Evolutionary conservation across 179 eudicot species (phyloP), one percentile per base, ranked within the genome.

Genomic region (Corrigiola litoralis): DNA sequence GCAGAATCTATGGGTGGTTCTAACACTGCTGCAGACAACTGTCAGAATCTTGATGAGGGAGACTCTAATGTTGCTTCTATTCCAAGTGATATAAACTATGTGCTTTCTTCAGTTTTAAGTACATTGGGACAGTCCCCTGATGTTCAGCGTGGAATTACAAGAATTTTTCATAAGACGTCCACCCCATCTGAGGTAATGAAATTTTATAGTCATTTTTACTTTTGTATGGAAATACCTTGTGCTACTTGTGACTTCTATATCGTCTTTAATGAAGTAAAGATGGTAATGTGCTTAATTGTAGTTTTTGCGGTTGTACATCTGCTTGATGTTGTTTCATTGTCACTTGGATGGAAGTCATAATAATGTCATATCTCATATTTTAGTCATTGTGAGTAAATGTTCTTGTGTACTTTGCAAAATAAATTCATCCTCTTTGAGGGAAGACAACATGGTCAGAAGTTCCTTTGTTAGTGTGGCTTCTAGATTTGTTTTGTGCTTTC

Each of bases 101-200:
- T 86, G 63, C 73, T 92, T 54, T 82, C 89, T 72, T 87, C 95
- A 55, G 85, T 90, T 74, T 76, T 92, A 69, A 82, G 72, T 59
- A 58, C 72, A 24, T 76, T 92, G 72, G 87, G 84, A 75, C 81
- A 78, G 69, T 77, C 87, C 46, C 74, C 85, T 75, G 98, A 92
- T 77, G 73, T 92, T 67, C 98, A 90, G 53, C 97, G 98, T 73
- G 98, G 98, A 47, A 77, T 92, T 62, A 83, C 97, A 50, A 87
- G 98, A 82, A 87, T 92, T 52, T 87, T 90, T 55, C 98, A 92
- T 74, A 78, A 77, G 80, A 92, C 96, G 52, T 86, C 95, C 28
- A 90, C 89, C 38, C 80, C 95, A 61, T 79, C 90, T 32, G 98
- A 92, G 98, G 98, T 92, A 79, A 50, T 52, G 32, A 37, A 42